Percentiles rank a stretch among this genome's conserved stretches.
Evolutionary conservation across 768 basidiomycete genomes (phyloP).

Genomic region (Baorangia bicolor): DNA sequence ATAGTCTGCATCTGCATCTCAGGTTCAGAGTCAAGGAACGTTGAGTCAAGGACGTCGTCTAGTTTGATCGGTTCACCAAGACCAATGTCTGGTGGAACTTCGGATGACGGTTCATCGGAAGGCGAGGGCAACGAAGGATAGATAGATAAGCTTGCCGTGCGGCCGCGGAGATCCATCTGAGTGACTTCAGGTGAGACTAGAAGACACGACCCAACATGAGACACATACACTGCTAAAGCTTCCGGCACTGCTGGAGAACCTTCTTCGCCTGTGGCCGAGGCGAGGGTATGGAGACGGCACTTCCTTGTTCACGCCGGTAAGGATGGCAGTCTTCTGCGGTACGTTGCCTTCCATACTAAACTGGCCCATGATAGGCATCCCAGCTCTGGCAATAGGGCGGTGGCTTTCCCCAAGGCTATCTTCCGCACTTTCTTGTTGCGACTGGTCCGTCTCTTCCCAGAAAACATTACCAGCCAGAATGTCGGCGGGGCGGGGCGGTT

Average conservation of each 20-base stretch:
- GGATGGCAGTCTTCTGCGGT: conserved; percentile 22
- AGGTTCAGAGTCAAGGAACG: conserved; percentile 63
- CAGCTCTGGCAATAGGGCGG: conserved; percentile 14
- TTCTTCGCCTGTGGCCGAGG: conserved; percentile 22
- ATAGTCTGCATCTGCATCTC: conserved; percentile 33
- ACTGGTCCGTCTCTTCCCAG: conserved; percentile 46
- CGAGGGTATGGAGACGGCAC: conserved; percentile 35
- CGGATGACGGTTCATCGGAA: conserved; percentile 37
- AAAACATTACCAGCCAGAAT: conserved; percentile 63
- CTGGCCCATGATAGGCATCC: conserved; percentile 40
- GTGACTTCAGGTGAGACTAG: conserved; percentile 3
- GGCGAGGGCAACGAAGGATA: conserved; percentile 32
- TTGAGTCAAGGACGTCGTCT: conserved; percentile 75
- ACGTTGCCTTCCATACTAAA: conserved; percentile 25
- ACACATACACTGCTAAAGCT: conserved; percentile 39
- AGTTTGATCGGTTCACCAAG: conserved; percentile 55
- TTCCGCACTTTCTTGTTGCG: conserved; percentile 35
- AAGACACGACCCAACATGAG: conserved; percentile 2
- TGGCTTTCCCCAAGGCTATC: conserved; percentile 34
- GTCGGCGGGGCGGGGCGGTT: conserved; percentile 61
- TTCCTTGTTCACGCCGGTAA: conserved; percentile 32
- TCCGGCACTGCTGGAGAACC: conserved; percentile 30
- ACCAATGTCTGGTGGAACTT: conserved; percentile 36
- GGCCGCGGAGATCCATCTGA: conserved; percentile 33
- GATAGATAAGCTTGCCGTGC: conserved; percentile 35